phyloP scores from a whole-genome alignment of 1,284 basidiomycete species.

The Cryptococcus deneoformans region DNA sequence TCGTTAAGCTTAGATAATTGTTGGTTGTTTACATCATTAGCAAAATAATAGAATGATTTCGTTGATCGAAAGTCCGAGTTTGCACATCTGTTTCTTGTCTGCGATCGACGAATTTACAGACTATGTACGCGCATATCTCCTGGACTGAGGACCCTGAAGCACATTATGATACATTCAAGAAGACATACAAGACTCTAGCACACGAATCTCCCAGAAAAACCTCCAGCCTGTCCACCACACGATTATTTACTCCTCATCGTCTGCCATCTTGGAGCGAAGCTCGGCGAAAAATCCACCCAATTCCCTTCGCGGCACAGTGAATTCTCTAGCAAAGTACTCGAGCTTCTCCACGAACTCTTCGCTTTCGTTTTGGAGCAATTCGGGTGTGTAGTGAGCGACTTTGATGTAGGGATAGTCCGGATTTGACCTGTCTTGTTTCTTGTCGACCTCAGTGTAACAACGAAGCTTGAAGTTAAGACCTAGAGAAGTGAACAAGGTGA shows the following conservation, averaged over 20 bases:
- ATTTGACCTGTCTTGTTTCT: background rate
- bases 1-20: background rate
- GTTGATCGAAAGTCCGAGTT: background rate
- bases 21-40: background rate
- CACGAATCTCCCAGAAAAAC: background rate
- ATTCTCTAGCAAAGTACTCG: slow-evolving; percentile 13
- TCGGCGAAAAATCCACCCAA: slow-evolving; percentile 14
- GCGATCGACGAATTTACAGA: background rate
- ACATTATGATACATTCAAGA: no score
- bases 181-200: background rate
- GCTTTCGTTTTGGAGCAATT: slow-evolving; percentile 11
- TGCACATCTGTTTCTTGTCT: background rate
- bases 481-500: slow-evolving; percentile 6
- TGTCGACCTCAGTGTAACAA: slow-evolving; percentile 33
- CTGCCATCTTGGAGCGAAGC: slow-evolving; percentile 8
- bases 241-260: slow-evolving; percentile 6
- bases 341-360: slow-evolving; percentile 10
- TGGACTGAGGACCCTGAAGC: background rate
- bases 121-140: background rate
- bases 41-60: background rate
- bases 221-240: background rate
- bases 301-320: slow-evolving; percentile 14
- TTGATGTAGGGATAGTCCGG: slow-evolving; percentile 6
- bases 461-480: slow-evolving; percentile 45
- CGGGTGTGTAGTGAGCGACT: slow-evolving; percentile 15